Base-by-base conservation (phyloP, 306 rosid species). In the Quercus berberidifolia region DNA sequence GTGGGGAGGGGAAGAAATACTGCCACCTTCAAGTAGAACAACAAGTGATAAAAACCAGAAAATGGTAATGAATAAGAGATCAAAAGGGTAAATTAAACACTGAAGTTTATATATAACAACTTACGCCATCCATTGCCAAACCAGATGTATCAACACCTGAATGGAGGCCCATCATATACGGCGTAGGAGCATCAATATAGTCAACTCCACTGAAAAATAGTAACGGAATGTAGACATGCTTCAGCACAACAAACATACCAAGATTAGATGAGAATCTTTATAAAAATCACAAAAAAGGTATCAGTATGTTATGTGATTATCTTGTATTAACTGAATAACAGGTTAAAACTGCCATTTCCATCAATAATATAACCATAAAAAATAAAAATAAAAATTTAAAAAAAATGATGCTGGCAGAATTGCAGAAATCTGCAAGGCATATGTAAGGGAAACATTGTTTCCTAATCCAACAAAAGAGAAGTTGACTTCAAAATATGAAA, bases 201-300 rank as follows among this genome's bases (percentile, higher is more conserved):
- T 95, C 98, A 84, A 95, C 97, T 83, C 99, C 99, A 82, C 96
- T 95, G 92, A 89, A 95, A 91, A 95, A 95, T 85, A 95, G 99
- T 88, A 93, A 87, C 52, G 99, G 99, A 89, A 95, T 95, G 89
- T 93, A 95, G 84, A 95, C 99, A 84, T 95, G 99, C 99, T 95
- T 85, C 86, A 88, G 84, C 83, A 86, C 85, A 86, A 81, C 76
- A 93, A 87, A 91, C 79, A 81, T 71, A 86, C 59, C 83, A 58
- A 46, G 82, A 84, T 87, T 86, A 85, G 89, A 86, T 77, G 60
- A 65, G 74, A 85, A 80, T 85, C 59, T 73, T 77, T 57, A 83
- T 35, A 82, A 74, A 26, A 69, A 74, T 69, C 79, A 74, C 25
- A 31, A 72, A 19, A 31, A 52, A 31, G 62, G 74, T 71, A 76